Evolutionary conservation across 2,329 filamentous ascomycete genomes (phyloP), one percentile per base, ranked within the genome.

Genomic region (Sclerotinia spermophila): DNA sequence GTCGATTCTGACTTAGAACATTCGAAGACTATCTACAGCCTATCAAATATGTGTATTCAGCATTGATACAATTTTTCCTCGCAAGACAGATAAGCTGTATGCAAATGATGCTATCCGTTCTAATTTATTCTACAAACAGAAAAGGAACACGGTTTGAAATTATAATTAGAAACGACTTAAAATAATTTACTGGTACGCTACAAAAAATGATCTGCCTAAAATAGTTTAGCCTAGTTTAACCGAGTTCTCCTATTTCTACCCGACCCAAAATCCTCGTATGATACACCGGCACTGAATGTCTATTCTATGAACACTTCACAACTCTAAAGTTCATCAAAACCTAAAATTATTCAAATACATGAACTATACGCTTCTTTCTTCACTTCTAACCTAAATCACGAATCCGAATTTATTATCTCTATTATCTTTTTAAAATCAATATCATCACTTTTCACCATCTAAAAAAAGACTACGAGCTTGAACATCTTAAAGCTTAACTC

Each of bases 91-190:
- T 27, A n/a, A 51, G 48, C n/a, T n/a, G n/a, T n/a, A n/a, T n/a
- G n/a, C n/a, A n/a, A 27, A 17, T 27, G 4, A 27, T 51, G 17
- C n/a, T 15, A 3, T 5, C 35, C 4, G 10, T 17, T 15, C 19
- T 30, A 55, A 5, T 30, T 2, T 0, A 55, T 55, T 4, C 21
- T 13, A n/a, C 2, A 58, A 15, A 0, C 33, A 35, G 1, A 15
- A 6, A 58, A n/a, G 24, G 0, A 3, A n/a, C 1, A n/a, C 0
- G 0, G 21, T 11, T 11, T 21, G 35, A 33, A 58, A 11, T n/a
- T n/a, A 21, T 38, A 17, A n/a, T 58, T 13, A n/a, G 6, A 58
- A 38, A n/a, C 17, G 5, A 21, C n/a, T n/a, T 58, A 38, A 21
- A 58, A 17, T 6, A 3, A 58, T 58, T 21, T 58, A 38, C 5